phyloP scores from a whole-genome alignment of 1,284 basidiomycete genomes.

The Puccinia hordei region DNA sequence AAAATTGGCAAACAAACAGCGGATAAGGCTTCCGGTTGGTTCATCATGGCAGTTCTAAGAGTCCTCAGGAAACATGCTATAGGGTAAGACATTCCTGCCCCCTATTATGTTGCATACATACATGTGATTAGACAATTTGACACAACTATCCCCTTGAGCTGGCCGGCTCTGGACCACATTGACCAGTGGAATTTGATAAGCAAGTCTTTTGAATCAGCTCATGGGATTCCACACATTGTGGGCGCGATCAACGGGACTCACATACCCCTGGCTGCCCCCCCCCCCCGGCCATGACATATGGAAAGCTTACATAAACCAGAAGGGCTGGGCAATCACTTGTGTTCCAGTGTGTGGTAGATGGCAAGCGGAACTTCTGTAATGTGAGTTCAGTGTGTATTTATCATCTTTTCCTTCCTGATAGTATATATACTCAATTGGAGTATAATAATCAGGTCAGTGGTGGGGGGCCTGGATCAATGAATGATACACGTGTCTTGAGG shows the following conservation, averaged over 20 bases:
- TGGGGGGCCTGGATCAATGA: no score
- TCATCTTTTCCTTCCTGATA: no score
- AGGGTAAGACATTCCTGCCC: neutral
- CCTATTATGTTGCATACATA: neutral
- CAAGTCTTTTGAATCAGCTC: neutral
- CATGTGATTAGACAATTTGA: no score
- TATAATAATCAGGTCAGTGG: no score
- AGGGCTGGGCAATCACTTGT: neutral
- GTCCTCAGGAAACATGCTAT: neutral
- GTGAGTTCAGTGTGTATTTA: no score
- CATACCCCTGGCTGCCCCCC: neutral
- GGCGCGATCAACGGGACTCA: constrained; percentile 10
- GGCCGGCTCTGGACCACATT: neutral
- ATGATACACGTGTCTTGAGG: no score
- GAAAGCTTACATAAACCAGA: constrained; percentile 8
- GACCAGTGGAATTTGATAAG: neutral
- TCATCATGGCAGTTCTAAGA: neutral
- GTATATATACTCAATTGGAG: no score
- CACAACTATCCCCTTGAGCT: neutral
- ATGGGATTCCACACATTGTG: neutral
- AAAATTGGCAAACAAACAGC: constrained; percentile 23
- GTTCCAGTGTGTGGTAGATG: constrained; percentile 14
- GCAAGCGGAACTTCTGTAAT: constrained; percentile 1
- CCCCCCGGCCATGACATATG: neutral
- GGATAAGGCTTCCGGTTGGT: neutral